Conservation (phyloP, 2,329 filamentous ascomycete genomes). For the Aspergillus sp. region DNA sequence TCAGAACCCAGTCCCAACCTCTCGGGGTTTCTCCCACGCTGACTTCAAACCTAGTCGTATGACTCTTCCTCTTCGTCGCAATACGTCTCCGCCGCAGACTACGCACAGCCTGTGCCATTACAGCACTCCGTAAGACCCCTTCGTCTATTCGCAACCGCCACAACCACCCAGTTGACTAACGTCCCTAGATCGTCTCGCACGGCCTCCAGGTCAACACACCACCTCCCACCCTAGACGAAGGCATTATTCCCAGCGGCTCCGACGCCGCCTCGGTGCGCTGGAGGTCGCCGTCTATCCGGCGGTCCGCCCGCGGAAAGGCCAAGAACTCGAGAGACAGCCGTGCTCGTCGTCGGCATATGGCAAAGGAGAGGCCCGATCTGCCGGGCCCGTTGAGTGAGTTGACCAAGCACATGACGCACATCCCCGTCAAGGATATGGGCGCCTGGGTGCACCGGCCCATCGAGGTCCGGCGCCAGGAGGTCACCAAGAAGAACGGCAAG, state of each 20-base stretch:
- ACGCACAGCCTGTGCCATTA: constrained; percentile 9
- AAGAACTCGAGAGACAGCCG: constrained; percentile 14
- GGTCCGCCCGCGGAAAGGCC: constrained; percentile 8
- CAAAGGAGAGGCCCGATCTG: constrained; percentile 8
- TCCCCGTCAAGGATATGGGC: constrained; percentile 74
- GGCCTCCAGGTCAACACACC: constrained; percentile 24
- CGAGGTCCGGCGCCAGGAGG: constrained; percentile 66
- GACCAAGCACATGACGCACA: constrained; percentile 37
- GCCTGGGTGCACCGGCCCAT: constrained; percentile 71
- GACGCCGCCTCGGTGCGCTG: constrained; percentile 16
- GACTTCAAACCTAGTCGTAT: constrained; percentile 15
- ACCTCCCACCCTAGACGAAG: constrained; percentile 22
- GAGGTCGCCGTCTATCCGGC: constrained; percentile 17
- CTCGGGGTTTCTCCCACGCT: neutral
- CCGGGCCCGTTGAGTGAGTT: constrained; percentile 27
- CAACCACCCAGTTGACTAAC: neutral
- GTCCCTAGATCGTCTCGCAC: constrained; percentile 16
- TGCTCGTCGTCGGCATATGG: constrained; percentile 7
- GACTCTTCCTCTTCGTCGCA: constrained; percentile 13
- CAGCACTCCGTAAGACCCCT: constrained; percentile 21
- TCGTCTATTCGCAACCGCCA: no score
- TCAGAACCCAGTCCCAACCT: constrained; percentile 13
- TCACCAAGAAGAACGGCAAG: constrained; percentile 69
- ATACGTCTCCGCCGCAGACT: constrained; percentile 15
- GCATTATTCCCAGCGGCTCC: constrained; percentile 7